phyloP scores from a whole-genome alignment of 768 basidiomycete species.

The Naematelia aurantialba region DNA sequence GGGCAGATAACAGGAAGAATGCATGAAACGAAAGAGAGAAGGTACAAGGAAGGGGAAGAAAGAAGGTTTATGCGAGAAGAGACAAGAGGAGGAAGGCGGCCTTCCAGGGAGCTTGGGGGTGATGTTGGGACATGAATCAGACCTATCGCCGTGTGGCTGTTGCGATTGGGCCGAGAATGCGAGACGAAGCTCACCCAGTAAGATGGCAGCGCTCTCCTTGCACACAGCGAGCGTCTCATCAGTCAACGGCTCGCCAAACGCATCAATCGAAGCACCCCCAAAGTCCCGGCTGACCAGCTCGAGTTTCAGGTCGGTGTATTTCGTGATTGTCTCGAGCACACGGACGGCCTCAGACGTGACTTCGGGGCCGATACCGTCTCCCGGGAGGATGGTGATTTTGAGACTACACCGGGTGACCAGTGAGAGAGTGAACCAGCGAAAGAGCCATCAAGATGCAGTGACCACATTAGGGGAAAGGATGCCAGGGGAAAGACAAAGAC shows the following conservation, averaged over 20 bases:
- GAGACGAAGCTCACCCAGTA: slow-evolving; percentile 66
- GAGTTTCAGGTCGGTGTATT: slow-evolving; percentile 65
- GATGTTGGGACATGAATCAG: no score
- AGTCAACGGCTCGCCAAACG: slow-evolving; percentile 77
- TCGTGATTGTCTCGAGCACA: slow-evolving; percentile 70
- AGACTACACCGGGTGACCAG: slow-evolving; percentile 57
- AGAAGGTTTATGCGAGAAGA: no score
- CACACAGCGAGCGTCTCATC: slow-evolving; percentile 80
- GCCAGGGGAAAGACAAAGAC: no score
- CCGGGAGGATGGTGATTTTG: slow-evolving; percentile 82
- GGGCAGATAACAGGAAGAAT: no score
- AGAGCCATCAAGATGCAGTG: slow-evolving; percentile 1
- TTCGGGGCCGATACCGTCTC: slow-evolving; percentile 97
- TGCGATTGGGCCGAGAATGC: not conserved
- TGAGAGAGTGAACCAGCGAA: not conserved
- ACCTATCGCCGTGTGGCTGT: no score
- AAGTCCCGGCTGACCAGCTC: slow-evolving; percentile 72
- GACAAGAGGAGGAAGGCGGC: no score
- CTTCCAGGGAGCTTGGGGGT: no score
- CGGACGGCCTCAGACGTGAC: slow-evolving; percentile 79
- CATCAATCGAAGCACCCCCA: slow-evolving; percentile 91
- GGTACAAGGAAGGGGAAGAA: no score
- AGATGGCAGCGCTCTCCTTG: slow-evolving; percentile 86
- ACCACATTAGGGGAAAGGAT: not conserved
- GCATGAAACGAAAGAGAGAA: no score